Conservation (phyloP, 768 basidiomycete species). For the Boletus edulis region DNA sequence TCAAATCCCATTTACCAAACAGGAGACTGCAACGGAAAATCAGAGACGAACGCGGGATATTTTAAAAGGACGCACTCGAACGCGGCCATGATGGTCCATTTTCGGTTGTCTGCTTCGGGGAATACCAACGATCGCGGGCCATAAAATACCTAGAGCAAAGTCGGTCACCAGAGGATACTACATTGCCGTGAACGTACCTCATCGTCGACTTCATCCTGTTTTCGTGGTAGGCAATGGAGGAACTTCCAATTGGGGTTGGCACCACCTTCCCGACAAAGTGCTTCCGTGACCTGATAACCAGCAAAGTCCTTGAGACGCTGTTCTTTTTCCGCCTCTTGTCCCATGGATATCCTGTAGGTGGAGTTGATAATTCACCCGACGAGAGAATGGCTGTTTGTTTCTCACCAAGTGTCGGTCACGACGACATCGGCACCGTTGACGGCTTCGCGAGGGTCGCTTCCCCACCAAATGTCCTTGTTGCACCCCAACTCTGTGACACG, state of each 20-base stretch:
- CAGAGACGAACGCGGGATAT: background rate
- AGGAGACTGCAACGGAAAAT: slow-evolving; percentile 25
- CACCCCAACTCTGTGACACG: slow-evolving; percentile 74
- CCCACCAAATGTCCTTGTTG: slow-evolving; percentile 73
- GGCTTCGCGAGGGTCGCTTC: slow-evolving; percentile 78
- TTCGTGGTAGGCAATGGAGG: slow-evolving; percentile 93
- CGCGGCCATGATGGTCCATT: slow-evolving; percentile 92
- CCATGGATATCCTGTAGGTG: slow-evolving; percentile 90
- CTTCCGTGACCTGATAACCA: slow-evolving; percentile 94
- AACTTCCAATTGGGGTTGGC: slow-evolving; percentile 91
- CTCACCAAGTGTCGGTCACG: slow-evolving; percentile 94
- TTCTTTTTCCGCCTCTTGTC: slow-evolving; percentile 91
- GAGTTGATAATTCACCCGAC: background rate
- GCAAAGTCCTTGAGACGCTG: slow-evolving; percentile 82
- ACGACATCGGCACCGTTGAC: slow-evolving; percentile 91
- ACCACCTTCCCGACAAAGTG: slow-evolving; percentile 74
- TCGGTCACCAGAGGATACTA: background rate
- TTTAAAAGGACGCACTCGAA: slow-evolving; percentile 67
- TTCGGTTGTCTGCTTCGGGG: slow-evolving; percentile 93
- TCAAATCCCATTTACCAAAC: slow-evolving; percentile 48
- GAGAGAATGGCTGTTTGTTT: background rate
- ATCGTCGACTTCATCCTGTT: slow-evolving; percentile 92
- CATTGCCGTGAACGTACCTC: slow-evolving; percentile 50
- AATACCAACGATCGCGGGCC: slow-evolving; percentile 89
- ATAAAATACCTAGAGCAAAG: slow-evolving; percentile 73